A percentile compares a stretch with the other conserved stretches of the same genome.
These are phyloP conservation scores for Fistulinella prunicolor DNA, from an alignment of 768 basidiomycete genomes.

Conservation along the genomic window DNA sequence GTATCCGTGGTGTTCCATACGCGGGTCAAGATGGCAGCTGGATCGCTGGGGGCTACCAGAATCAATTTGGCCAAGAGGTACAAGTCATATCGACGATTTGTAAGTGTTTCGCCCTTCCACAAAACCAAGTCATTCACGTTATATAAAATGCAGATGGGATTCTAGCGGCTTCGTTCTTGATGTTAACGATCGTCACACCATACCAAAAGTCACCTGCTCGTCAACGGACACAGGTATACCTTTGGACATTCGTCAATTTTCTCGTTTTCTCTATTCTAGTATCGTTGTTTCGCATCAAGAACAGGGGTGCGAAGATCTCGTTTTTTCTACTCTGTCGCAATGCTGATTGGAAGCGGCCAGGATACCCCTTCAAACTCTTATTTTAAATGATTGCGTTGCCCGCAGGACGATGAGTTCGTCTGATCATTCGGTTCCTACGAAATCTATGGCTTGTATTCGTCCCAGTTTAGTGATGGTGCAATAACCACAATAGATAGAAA, in stretches of 20 bases:
- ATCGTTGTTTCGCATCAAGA: conserved; percentile 88
- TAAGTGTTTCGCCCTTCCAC: conserved; percentile 41
- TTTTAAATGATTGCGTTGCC: conserved; percentile 38
- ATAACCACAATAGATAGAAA: conserved; percentile 22
- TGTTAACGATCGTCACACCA: conserved; percentile 80
- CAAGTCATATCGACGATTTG: conserved; percentile 84
- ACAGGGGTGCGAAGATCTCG: conserved; percentile 55
- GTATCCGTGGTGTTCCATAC: conserved; percentile 80
- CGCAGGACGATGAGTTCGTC: not conserved
- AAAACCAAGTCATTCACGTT: not conserved
- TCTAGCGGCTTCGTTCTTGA: conserved; percentile 72
- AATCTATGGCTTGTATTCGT: conserved; percentile 1
- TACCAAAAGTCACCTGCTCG: conserved; percentile 65
- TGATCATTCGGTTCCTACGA: not conserved
- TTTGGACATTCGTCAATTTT: conserved; percentile 82
- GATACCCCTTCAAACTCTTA: conserved; percentile 79
- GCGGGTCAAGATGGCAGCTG: conserved; percentile 62
- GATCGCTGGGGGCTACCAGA: conserved; percentile 87
- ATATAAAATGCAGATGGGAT: conserved; percentile 64
- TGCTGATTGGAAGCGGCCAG: conserved; percentile 33
- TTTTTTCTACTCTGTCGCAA: not conserved
- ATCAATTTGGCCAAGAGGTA: conserved; percentile 90
- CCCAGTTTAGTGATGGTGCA: conserved; percentile 3
- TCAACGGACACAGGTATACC: conserved; percentile 84
- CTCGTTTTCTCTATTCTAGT: conserved; percentile 85